Percentiles rank a stretch among this genome's conserved stretches.
phyloP scores from a whole-genome alignment of 345 rosid species.

The Mercurialis annua region DNA sequence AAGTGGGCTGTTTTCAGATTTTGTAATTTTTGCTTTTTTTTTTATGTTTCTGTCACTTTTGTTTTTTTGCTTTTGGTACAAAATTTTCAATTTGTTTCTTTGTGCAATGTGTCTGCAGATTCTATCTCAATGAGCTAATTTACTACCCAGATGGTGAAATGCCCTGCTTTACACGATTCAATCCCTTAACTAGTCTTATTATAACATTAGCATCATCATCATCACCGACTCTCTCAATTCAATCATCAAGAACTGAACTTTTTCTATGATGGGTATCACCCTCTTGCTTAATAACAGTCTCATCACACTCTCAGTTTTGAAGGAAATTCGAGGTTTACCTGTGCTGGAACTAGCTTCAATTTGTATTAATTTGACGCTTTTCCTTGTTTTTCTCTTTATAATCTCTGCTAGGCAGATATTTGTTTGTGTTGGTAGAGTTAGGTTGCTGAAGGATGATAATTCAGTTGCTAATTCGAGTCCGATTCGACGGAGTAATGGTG shows the following conservation, averaged over 20 bases:
- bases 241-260: conserved; percentile 8
- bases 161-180: conserved; percentile 44
- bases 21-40: conserved; percentile 20
- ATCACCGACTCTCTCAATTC: conserved; percentile 34
- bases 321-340: conserved; percentile 47
- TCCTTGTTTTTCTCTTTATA: conserved; percentile 56
- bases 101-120: conserved; percentile 60
- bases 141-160: conserved; percentile 53
- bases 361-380: conserved; percentile 63
- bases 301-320: conserved; percentile 15
- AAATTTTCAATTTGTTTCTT: conserved; percentile 33
- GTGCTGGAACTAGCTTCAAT: conserved; percentile 65
- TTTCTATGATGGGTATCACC: conserved; percentile 19
- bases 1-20: conserved; percentile 16
- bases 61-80: conserved; percentile 38
- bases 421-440: conserved; percentile 54
- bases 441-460: conserved; percentile 61
- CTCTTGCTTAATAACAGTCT: conserved; percentile 2
- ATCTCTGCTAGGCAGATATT: conserved; percentile 62
- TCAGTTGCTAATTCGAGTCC: conserved; percentile 42
- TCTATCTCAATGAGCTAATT: conserved; percentile 27
- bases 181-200: conserved; percentile 23
- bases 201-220: conserved; percentile 12
- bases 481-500: conserved; percentile 39
- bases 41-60: conserved; percentile 29